Evolutionary conservation across 179 eudicot genomes (phyloP).

Genomic region (Pouteria campechiana): DNA sequence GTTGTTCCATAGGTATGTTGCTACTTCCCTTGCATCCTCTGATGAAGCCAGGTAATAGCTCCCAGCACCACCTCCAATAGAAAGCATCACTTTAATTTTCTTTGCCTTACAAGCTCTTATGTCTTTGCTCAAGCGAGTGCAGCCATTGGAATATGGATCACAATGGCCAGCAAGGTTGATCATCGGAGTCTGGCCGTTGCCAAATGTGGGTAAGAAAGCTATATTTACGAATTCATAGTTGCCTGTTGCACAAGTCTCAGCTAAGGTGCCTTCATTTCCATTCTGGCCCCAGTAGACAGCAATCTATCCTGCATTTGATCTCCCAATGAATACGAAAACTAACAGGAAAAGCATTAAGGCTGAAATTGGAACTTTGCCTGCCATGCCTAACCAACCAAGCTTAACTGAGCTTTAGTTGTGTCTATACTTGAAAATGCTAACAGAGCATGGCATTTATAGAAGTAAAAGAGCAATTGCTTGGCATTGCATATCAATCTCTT

Average conservation of each 20-base stretch:
- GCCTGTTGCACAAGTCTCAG: conserved; percentile 18
- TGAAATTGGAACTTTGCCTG: too few species aligned
- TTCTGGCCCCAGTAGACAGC: conserved; percentile 28
- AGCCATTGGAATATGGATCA: conserved; percentile 11
- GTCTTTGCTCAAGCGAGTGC: conserved; percentile 5
- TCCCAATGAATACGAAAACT: background rate
- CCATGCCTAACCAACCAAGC: too few species aligned
- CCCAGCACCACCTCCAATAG: conserved; percentile 17
- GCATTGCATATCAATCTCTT: too few species aligned
- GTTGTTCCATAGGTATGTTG: conserved; percentile 19
- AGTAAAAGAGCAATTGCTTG: too few species aligned
- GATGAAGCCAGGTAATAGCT: conserved; percentile 13
- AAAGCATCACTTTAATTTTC: conserved; percentile 19
- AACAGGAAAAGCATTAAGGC: background rate
- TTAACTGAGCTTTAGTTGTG: too few species aligned
- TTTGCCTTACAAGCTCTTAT: conserved; percentile 11
- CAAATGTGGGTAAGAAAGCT: conserved; percentile 19
- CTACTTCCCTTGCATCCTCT: conserved; percentile 10
- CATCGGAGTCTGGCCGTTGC: conserved; percentile 15
- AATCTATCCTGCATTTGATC: conserved; percentile 16
- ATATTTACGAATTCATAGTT: conserved; percentile 14
- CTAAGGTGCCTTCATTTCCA: conserved; percentile 17
- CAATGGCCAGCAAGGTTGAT: conserved; percentile 24
- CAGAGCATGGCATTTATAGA: too few species aligned
- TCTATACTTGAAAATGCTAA: too few species aligned